phyloP scores from a whole-genome alignment of 106 monocot genomes.

The Chionographis japonica region DNA sequence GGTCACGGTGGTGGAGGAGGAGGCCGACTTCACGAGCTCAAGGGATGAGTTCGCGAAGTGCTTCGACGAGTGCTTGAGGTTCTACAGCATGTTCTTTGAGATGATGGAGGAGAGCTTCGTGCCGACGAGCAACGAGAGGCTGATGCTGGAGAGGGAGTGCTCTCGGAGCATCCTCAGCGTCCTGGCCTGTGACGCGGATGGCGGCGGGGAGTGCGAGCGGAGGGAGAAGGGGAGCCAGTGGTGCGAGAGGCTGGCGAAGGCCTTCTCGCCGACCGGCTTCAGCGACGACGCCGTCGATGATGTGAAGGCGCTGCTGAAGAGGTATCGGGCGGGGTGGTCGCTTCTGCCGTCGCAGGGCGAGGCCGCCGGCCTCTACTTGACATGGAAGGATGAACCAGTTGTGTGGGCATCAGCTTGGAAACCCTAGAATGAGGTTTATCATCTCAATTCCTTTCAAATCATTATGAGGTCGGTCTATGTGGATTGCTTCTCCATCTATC shows the following conservation, averaged over 20 bases:
- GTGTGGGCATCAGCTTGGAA: constrained; percentile 77
- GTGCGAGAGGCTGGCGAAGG: constrained; percentile 43
- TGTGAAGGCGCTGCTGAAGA: constrained; percentile 44
- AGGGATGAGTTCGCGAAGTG: constrained; percentile 41
- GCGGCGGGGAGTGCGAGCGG: constrained; percentile 42
- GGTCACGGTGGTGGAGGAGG: constrained; percentile 74
- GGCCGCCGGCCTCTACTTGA: constrained; percentile 55
- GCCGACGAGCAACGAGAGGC: constrained; percentile 70
- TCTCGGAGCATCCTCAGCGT: constrained; percentile 49
- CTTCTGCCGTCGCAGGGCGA: constrained; percentile 17
- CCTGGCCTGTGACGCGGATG: constrained; percentile 46
- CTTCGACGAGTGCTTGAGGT: constrained; percentile 45
- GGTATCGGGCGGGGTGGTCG: constrained; percentile 75
- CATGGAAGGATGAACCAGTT: constrained; percentile 70
- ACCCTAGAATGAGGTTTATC: constrained; percentile 17
- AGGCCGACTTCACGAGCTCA: constrained; percentile 38
- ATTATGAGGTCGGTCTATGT: too few species aligned
- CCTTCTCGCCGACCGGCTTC: constrained; percentile 43
- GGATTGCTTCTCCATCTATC: too few species aligned
- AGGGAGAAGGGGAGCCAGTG: constrained; percentile 50
- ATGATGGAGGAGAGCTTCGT: constrained; percentile 67
- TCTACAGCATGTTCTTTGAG: constrained; percentile 60
- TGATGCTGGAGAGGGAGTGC: constrained; percentile 51
- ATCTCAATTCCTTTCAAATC: too few species aligned
- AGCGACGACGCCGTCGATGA: constrained; percentile 73